Evolutionary conservation across 306 rosid species (phyloP).

Genomic region (Cucurbita pepo): DNA sequence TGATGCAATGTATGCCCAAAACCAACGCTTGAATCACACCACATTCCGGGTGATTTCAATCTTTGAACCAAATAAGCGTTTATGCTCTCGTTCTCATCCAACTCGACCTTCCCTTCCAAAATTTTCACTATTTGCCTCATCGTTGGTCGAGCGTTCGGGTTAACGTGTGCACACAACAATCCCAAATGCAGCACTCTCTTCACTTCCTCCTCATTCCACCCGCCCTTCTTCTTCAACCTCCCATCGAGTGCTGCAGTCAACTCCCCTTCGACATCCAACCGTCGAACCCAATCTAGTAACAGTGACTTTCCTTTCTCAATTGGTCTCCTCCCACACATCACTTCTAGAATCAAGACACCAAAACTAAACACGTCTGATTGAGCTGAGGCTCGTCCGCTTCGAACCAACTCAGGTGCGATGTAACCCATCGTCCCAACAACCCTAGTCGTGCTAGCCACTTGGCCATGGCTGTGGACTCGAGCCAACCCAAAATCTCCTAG

Average conservation of each 20-base stretch:
- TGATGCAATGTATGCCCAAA: slow-evolving; percentile 38
- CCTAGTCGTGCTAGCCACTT: slow-evolving; percentile 47
- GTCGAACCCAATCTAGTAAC: slow-evolving; percentile 51
- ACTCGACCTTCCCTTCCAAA: slow-evolving; percentile 43
- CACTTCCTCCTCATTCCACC: slow-evolving; percentile 27
- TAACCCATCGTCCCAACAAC: slow-evolving; percentile 78
- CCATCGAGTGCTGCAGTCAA: slow-evolving; percentile 35
- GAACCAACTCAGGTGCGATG: slow-evolving; percentile 61
- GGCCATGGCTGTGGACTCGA: slow-evolving; percentile 44
- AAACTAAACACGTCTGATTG: slow-evolving; percentile 63
- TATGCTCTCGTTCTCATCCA: slow-evolving; percentile 27
- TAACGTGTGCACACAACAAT: slow-evolving; percentile 55
- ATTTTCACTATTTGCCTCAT: slow-evolving; percentile 63
- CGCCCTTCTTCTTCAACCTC: slow-evolving; percentile 29
- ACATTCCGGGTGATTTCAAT: slow-evolving; percentile 26
- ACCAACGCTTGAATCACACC: slow-evolving; percentile 22
- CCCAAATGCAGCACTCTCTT: slow-evolving; percentile 59
- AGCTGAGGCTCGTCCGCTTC: slow-evolving; percentile 50
- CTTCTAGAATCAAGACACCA: slow-evolving; percentile 63
- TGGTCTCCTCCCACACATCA: slow-evolving; percentile 80
- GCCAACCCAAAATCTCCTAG: slow-evolving; percentile 82
- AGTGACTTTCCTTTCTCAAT: slow-evolving; percentile 50
- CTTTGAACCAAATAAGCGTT: slow-evolving; percentile 29
- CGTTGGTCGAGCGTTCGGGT: slow-evolving; percentile 49
- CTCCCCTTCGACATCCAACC: slow-evolving; percentile 32